Conservation (phyloP, 306 rosid species). For the Cucumis melo region DNA sequence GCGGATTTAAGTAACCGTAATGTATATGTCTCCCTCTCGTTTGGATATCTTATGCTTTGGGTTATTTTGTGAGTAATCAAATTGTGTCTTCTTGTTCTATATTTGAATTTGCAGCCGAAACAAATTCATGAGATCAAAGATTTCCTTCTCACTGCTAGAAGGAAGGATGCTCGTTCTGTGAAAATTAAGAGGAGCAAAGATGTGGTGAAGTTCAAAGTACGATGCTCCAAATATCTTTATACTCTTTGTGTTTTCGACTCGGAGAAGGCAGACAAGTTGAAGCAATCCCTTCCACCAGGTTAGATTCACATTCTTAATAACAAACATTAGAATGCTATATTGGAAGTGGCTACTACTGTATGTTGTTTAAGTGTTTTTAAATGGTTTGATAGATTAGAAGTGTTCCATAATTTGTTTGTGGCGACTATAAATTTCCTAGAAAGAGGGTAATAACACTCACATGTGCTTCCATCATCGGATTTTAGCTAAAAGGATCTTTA, state of each 20-base stretch:
- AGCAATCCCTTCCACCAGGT: slow-evolving; percentile 47
- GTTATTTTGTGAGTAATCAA: background rate
- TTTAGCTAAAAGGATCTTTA: background rate
- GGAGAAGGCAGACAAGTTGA: slow-evolving; percentile 41
- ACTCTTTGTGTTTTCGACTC: slow-evolving; percentile 35
- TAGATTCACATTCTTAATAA: background rate
- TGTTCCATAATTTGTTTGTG: background rate
- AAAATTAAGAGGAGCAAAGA: slow-evolving; percentile 32
- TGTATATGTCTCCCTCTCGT: background rate
- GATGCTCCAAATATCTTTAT: slow-evolving; percentile 39
- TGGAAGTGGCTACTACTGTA: background rate
- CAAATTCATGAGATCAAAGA: slow-evolving; percentile 46
- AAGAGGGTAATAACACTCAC: too few relatives aligned
- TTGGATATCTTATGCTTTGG: background rate
- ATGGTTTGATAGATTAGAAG: background rate
- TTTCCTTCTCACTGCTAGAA: slow-evolving; percentile 45
- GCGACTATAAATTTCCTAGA: too few relatives aligned
- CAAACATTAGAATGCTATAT: background rate
- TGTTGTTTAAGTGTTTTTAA: background rate
- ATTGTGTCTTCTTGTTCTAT: background rate
- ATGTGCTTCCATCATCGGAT: background rate
- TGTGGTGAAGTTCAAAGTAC: slow-evolving; percentile 40
- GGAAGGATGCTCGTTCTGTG: slow-evolving; percentile 47
- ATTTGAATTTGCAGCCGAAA: slow-evolving; percentile 22
- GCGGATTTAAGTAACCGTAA: background rate